Conservation (phyloP, 805 yeast species). For the Kluyveromyces dobzhanskii region DNA sequence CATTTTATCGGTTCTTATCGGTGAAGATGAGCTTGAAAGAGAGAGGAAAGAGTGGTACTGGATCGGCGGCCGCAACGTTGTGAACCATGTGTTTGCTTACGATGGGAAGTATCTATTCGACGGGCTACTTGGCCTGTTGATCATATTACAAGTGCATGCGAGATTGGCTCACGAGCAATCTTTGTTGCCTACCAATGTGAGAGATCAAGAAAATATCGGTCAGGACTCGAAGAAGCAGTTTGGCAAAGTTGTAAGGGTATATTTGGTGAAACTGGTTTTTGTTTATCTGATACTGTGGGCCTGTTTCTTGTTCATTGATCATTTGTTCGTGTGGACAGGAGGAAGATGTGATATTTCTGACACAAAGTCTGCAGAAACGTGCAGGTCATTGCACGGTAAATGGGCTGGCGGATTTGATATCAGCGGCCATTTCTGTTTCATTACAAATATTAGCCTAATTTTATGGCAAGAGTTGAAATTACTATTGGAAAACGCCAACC, state of each 20-base stretch:
- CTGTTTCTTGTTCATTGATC: constrained; percentile 27
- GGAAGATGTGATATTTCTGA: constrained; percentile 24
- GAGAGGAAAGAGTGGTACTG: constrained; percentile 16
- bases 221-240: neutral
- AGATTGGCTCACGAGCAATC: constrained; percentile 6
- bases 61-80: constrained; percentile 19
- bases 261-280: constrained; percentile 18
- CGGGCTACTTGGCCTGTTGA: constrained; percentile 17
- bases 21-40: constrained; percentile 13
- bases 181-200: constrained; percentile 10
- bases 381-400: constrained; percentile 26
- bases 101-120: constrained; percentile 28
- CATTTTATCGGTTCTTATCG: constrained; percentile 11
- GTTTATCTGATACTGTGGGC: constrained; percentile 19
- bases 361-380: constrained; percentile 27
- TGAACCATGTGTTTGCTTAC: constrained; percentile 31
- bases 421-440: constrained; percentile 45
- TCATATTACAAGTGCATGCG: constrained; percentile 14
- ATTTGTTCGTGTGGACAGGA: constrained; percentile 27
- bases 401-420: constrained; percentile 48
- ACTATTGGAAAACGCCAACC: constrained; percentile 9
- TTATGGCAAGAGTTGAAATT: constrained; percentile 30
- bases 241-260: constrained; percentile 13
- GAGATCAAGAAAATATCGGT: constrained; percentile 1
- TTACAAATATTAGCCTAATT: constrained; percentile 36